Evolutionary conservation across 1,284 basidiomycete genomes (phyloP), one percentile per base, ranked within the genome.

Genomic region (Xerocomus minutiporus): DNA sequence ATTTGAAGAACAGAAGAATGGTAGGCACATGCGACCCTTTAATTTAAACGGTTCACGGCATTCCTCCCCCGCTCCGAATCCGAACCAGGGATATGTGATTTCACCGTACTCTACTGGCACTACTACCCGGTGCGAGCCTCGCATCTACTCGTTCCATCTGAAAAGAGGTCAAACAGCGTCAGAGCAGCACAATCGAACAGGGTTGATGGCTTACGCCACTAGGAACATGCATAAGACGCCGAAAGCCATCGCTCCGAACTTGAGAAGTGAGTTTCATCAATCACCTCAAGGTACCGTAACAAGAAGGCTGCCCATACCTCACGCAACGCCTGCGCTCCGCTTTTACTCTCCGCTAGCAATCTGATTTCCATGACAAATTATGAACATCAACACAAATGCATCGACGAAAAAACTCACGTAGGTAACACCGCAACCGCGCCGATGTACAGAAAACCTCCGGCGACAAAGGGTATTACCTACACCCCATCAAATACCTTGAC

Each of bases 381-480:
- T 44, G 26, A 55, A 45, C 52, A 50, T 55, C 44, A 44, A 52
- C 52, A 56, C 46, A 28, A 23, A 36, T 23, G 9, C 55, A 55
- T 38, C 46, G 32, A 50, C 35, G 50, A 28, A 35, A 40, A 23
- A 5, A 80, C 86, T 64, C 77, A 91, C 88, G 88, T 89, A 61
- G 91, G 91, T 58, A 94, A 75, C 51, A 93, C 91, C 48, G 91
- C 91, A 50, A 94, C 92, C 40, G 89, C 88, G 17, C 91, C 91
- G 61, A 93, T 93, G 71, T 94, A 93, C 65, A 94, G 75, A 74
- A 93, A 94, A n/a, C 91, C 91, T 62, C 91, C 91, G 46, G 91
- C 91, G 29, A 93, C 91, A 62, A 91, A 91, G 4, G 91, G 91
- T 59, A 94, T 93, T 54, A 93, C 87, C 87, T 90, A 53, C 48